These are phyloP conservation scores for Caryopteris hybrid DNA, from an alignment of 305 asterid genomes.

Conservation along the genomic window DNA sequence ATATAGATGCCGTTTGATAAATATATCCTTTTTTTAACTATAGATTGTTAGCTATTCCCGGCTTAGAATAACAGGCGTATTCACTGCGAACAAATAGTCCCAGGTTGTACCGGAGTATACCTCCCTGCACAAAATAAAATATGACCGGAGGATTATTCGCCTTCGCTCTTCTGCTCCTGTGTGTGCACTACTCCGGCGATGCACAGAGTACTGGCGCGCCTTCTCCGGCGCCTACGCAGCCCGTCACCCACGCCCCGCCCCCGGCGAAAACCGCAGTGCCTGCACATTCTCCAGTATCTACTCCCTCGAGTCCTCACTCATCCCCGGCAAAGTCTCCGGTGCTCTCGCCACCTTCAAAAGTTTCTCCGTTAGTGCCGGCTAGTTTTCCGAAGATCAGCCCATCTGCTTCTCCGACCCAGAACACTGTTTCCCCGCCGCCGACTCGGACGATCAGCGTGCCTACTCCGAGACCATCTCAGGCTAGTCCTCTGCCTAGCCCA, in stretches of 20 bases:
- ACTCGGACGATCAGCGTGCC: slow-evolving; percentile 31
- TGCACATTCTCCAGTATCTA: slow-evolving; percentile 22
- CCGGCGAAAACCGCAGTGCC: slow-evolving; percentile 29
- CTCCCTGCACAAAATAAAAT: not conserved
- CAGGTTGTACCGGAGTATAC: slow-evolving; percentile 34
- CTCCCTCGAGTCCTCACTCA: slow-evolving; percentile 36
- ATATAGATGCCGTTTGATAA: too few species aligned
- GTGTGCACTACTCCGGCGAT: slow-evolving; percentile 29
- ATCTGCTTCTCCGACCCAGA: slow-evolving; percentile 32
- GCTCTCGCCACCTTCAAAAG: slow-evolving; percentile 27
- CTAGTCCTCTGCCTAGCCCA: slow-evolving; percentile 38
- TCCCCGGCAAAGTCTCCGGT: slow-evolving; percentile 51
- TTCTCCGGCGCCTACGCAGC: slow-evolving; percentile 38
- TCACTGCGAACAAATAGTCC: not conserved
- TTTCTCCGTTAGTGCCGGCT: slow-evolving; percentile 27
- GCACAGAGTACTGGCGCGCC: slow-evolving; percentile 52
- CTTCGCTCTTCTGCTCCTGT: slow-evolving; percentile 26
- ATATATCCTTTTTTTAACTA: too few species aligned
- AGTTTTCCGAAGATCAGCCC: slow-evolving; percentile 48
- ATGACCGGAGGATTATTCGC: slow-evolving; percentile 33
- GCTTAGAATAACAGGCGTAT: slow-evolving; percentile 3
- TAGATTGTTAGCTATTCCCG: too few species aligned
- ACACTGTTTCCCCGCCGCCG: slow-evolving; percentile 28
- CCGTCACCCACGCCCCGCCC: slow-evolving; percentile 23
- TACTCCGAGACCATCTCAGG: slow-evolving; percentile 43